phyloP scores from a whole-genome alignment of 2,329 filamentous ascomycete species.

The Furcasterigmium furcatum region DNA sequence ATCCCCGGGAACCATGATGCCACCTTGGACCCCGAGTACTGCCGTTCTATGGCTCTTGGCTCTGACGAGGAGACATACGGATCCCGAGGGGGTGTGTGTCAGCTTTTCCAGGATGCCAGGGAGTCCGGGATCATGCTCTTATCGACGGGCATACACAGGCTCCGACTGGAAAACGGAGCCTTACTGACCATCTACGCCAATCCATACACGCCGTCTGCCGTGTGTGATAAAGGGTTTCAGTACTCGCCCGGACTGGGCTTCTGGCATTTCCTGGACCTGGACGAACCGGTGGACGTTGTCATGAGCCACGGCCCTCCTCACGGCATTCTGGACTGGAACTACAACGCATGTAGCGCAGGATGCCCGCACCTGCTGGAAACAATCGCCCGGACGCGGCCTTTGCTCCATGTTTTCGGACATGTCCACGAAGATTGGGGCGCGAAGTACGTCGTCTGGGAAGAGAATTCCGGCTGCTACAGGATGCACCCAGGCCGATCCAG shows the following conservation, averaged over 20 bases:
- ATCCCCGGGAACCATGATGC: constrained; percentile 56
- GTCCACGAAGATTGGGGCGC: constrained; percentile 60
- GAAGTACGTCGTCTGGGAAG: constrained; percentile 47
- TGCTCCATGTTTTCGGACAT: constrained; percentile 55
- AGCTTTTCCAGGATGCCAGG: constrained; percentile 33
- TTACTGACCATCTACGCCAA: constrained; percentile 47
- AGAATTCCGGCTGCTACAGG: too few relatives aligned
- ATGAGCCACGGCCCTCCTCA: constrained; percentile 54
- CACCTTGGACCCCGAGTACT: constrained; percentile 27
- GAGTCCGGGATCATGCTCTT: constrained; percentile 41
- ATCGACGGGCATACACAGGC: constrained; percentile 45
- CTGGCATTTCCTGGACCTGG: constrained; percentile 34
- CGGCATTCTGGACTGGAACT: constrained; percentile 44
- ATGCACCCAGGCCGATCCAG: too few relatives aligned
- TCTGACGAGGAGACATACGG: constrained; percentile 27
- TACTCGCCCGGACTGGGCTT: constrained; percentile 31
- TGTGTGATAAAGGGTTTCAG: constrained; percentile 46
- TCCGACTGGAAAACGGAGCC: constrained; percentile 47
- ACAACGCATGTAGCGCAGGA: constrained; percentile 29
- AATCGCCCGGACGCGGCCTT: constrained; percentile 36
- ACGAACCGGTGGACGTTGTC: constrained; percentile 36
- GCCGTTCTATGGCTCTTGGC: not conserved
- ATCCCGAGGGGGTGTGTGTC: constrained; percentile 27
- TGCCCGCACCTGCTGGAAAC: constrained; percentile 42
- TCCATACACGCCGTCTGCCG: constrained; percentile 41